phyloP scores from a whole-genome alignment of 768 basidiomycete species.

The Boletus tylopilopsis region DNA sequence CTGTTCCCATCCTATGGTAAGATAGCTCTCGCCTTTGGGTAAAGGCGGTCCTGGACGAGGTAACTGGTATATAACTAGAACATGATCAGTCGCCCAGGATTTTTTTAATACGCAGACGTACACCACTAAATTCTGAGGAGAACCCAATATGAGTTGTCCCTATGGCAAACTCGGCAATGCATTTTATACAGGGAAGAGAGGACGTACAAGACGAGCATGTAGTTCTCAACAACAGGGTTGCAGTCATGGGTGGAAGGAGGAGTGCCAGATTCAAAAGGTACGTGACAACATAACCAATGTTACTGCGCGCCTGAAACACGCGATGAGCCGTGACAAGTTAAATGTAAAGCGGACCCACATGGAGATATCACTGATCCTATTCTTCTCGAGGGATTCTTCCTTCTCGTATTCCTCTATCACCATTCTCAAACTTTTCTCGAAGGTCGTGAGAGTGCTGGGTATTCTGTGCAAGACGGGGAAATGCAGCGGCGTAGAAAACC shows the following conservation, averaged over 20 bases:
- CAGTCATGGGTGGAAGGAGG: slow-evolving; percentile 48
- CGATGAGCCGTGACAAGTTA: neutral
- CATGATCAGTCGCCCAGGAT: neutral
- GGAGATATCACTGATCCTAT: slow-evolving; percentile 79
- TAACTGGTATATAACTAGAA: slow-evolving; percentile 74
- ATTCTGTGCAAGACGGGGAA: slow-evolving; percentile 79
- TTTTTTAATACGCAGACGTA: slow-evolving; percentile 32
- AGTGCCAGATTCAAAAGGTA: slow-evolving; percentile 66
- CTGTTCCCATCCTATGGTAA: slow-evolving; percentile 87
- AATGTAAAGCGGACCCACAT: slow-evolving; percentile 34
- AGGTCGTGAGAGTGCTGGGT: slow-evolving; percentile 59
- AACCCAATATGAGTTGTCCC: slow-evolving; percentile 75
- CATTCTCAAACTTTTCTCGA: slow-evolving; percentile 52
- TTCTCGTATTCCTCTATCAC: slow-evolving; percentile 68
- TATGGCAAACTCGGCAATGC: slow-evolving; percentile 19
- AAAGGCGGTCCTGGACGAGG: slow-evolving; percentile 79
- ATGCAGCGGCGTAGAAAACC: slow-evolving; percentile 75
- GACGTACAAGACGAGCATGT: slow-evolving; percentile 63
- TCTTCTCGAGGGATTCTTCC: slow-evolving; percentile 81
- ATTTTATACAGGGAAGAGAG: too few relatives aligned
- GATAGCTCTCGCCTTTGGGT: slow-evolving; percentile 70
- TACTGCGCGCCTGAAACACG: slow-evolving; percentile 59
- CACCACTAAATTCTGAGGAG: slow-evolving; percentile 86
- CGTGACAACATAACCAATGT: slow-evolving; percentile 68
- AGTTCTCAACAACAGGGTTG: slow-evolving; percentile 68